Base-by-base conservation (phyloP, 2,329 filamentous ascomycete species). In the Colletotrichum sp. region DNA sequence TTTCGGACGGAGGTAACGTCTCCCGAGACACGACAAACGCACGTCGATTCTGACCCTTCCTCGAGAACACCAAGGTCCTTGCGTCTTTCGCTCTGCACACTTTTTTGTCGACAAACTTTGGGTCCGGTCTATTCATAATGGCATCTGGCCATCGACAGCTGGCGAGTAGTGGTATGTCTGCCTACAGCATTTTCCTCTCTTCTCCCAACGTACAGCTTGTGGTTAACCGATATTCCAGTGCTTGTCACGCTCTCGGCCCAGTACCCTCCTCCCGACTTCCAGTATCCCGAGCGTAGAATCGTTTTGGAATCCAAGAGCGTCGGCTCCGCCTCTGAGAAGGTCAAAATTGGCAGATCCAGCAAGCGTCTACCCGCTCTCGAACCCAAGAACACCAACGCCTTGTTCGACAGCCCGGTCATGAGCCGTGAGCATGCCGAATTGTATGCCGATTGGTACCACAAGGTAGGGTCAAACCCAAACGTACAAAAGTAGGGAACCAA, bases 341-440 rank as follows among this genome's bases (percentile, higher is more conserved):
- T 85, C n/a, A 71, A 81, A 16, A 85, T 90, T 74, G 89, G 89
- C 44, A 83, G 88, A 32, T 86, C 87, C 44, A 89, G 87, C 78
- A 88, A 86, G 80, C 80, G 85, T 72, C 82, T 85, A 78, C 25
- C 78, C 69, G 72, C 62, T 4, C 80, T 85, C 13, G 78, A 79
- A 82, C 87, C 79, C 81, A 84, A 76, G 55, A 78, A 79, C 6
- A 83, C 89, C 78, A 95, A 95, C 82, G 91, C 88, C 19, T 95
- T 89, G 88, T 93, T 95, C 75, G 90, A 95, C 78, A 93, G 91
- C 73, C 91, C 93, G 0, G 93, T 95, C 52, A 93, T 95, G 87
- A 95, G 93, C 27, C 88, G 94, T 59, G 82, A 90, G 15, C 94
- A 95, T 83, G 94, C 93, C 19, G 84, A 89, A 59, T 80, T 93